phyloP scores from a whole-genome alignment of 176 grass and related monocot genomes.

The Oryza longistaminata region DNA sequence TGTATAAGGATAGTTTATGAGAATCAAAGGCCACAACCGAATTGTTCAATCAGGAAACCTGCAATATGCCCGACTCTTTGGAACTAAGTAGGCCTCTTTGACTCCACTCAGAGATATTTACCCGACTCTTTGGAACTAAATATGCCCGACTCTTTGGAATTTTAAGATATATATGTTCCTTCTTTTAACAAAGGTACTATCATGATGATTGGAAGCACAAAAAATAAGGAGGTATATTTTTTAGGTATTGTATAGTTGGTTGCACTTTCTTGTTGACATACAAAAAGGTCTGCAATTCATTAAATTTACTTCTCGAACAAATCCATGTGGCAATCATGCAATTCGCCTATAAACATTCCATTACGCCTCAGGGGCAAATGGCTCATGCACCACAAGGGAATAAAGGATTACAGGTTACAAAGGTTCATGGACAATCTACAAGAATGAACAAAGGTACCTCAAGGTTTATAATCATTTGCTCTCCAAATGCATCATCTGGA shows the following conservation, averaged over 20 bases:
- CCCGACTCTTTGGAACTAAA: too few species aligned
- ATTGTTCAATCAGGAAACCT: background rate
- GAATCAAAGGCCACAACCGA: background rate
- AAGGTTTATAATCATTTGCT: constrained; percentile 98
- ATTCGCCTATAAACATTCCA: background rate
- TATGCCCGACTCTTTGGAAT: background rate
- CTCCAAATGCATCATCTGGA: constrained; percentile 97
- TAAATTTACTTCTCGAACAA: background rate
- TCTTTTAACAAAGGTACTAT: background rate
- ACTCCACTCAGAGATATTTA: background rate
- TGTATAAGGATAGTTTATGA: background rate
- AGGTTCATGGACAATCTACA: constrained; percentile 9
- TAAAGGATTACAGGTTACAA: background rate
- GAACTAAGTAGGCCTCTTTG: background rate
- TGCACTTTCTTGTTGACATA: background rate
- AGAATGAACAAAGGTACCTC: constrained; percentile 52
- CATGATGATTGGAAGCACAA: background rate
- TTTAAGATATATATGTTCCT: background rate
- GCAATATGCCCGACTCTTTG: background rate
- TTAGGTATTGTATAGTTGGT: background rate
- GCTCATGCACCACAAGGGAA: constrained; percentile 4
- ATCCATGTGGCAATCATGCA: constrained; percentile 1
- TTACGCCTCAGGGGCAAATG: constrained; percentile 16
- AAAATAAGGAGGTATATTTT: background rate
- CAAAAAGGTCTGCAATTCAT: background rate